These are phyloP conservation scores for Skeletonema grethae DNA, from an alignment of 108 stramenopile genomes.

Conservation along the genomic window DNA sequence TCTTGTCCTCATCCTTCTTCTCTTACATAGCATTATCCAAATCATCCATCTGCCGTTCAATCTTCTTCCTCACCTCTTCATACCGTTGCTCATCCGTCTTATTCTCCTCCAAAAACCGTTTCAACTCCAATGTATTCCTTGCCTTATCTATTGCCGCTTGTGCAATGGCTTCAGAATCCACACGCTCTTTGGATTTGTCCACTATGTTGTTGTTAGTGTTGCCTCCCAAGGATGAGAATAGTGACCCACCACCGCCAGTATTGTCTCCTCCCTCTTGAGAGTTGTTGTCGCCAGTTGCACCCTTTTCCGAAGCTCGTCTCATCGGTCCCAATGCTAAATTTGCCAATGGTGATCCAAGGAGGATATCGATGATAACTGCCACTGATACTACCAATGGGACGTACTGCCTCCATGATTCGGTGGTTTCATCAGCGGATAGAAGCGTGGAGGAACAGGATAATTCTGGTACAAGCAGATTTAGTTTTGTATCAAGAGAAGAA, in stretches of 20 bases:
- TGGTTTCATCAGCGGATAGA: slow-evolving; percentile 28
- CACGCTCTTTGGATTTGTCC: slow-evolving; percentile 58
- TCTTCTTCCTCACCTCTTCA: slow-evolving; percentile 63
- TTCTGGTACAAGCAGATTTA: background rate
- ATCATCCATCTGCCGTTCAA: slow-evolving; percentile 63
- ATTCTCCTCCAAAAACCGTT: slow-evolving; percentile 64
- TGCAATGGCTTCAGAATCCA: slow-evolving; percentile 70
- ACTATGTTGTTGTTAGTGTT: background rate
- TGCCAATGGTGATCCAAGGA: slow-evolving; percentile 77
- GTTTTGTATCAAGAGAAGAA: background rate
- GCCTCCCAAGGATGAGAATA: slow-evolving; percentile 28
- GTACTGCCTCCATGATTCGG: slow-evolving; percentile 81
- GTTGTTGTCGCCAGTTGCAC: slow-evolving; percentile 21
- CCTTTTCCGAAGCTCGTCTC: slow-evolving; percentile 43
- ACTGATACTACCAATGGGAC: slow-evolving; percentile 72
- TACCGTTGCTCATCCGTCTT: slow-evolving; percentile 69
- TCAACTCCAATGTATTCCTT: slow-evolving; percentile 58
- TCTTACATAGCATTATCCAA: slow-evolving; percentile 43
- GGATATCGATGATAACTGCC: slow-evolving; percentile 76
- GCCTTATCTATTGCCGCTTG: slow-evolving; percentile 72
- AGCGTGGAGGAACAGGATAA: slow-evolving; percentile 12
- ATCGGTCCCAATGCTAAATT: slow-evolving; percentile 62
- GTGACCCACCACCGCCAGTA: slow-evolving; percentile 17
- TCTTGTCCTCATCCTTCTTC: too few relatives aligned
- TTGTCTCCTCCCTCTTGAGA: slow-evolving; percentile 5